These are phyloP conservation scores for Venturia effusa DNA, from an alignment of 2,329 filamentous ascomycete species.

Conservation along the genomic window DNA sequence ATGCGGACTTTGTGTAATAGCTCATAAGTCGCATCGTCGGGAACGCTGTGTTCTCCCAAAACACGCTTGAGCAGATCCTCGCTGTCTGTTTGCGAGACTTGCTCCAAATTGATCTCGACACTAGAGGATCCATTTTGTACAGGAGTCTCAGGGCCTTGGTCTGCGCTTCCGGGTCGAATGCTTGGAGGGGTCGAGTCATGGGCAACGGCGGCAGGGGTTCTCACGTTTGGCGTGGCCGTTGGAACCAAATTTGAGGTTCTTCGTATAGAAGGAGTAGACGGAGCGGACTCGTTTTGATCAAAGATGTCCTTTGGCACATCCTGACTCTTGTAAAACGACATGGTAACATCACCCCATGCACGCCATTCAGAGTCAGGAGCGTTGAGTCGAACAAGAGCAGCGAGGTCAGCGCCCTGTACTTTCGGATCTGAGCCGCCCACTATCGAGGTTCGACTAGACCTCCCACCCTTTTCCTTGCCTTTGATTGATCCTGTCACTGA, in stretches of 20 bases:
- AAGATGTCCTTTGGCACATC: background rate
- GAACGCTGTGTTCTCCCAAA: constrained; percentile 45
- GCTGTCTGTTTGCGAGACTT: constrained; percentile 30
- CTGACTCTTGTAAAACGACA: constrained; percentile 59
- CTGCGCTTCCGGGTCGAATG: background rate
- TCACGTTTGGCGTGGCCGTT: background rate
- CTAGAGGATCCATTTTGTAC: background rate
- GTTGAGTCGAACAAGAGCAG: constrained; percentile 55
- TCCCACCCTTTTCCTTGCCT: constrained; percentile 55
- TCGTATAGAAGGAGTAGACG: background rate
- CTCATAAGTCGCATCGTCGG: constrained; percentile 67
- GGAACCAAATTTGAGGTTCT: background rate
- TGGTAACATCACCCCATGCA: constrained; percentile 68
- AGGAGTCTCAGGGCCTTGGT: background rate
- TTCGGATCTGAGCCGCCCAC: background rate
- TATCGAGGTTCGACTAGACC: constrained; percentile 28
- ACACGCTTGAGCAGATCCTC: constrained; percentile 32
- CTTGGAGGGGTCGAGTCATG: background rate
- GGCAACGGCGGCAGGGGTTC: background rate
- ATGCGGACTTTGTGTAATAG: constrained; percentile 72
- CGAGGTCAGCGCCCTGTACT: constrained; percentile 50
- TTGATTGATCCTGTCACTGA: constrained; percentile 31
- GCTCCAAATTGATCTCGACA: constrained; percentile 20
- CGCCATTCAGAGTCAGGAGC: constrained; percentile 45
- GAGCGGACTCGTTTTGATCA: background rate